These are phyloP conservation scores for Amanita thiersii DNA, from an alignment of 768 basidiomycete species.

Conservation along the genomic window DNA sequence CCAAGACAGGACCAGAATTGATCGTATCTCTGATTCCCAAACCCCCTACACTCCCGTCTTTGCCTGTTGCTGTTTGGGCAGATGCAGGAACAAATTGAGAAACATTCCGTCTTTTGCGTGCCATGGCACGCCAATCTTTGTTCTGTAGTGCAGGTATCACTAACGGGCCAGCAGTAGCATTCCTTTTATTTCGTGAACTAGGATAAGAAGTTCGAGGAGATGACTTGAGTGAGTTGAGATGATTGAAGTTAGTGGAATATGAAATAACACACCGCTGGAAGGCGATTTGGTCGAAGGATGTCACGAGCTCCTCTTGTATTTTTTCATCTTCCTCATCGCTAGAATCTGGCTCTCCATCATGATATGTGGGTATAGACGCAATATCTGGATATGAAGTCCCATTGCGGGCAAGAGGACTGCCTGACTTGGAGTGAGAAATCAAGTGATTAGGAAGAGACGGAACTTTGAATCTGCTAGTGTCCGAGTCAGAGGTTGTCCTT, in stretches of 20 bases:
- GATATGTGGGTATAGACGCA: constrained; percentile 15
- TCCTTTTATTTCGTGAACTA: constrained; percentile 39
- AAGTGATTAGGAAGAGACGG: constrained; percentile 58
- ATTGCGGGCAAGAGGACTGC: constrained; percentile 50
- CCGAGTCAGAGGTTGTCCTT: constrained; percentile 57
- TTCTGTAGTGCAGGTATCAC: constrained; percentile 86
- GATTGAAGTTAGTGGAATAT: constrained; percentile 6
- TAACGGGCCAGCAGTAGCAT: constrained; percentile 50
- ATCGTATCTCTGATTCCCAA: constrained; percentile 69
- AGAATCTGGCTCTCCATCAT: constrained; percentile 31
- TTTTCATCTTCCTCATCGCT: constrained; percentile 55
- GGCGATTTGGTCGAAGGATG: constrained; percentile 64
- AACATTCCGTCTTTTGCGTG: constrained; percentile 51
- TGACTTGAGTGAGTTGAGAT: constrained; percentile 33
- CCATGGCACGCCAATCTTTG: constrained; percentile 82
- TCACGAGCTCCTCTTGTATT: constrained; percentile 58
- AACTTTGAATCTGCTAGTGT: constrained; percentile 44
- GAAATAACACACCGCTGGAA: constrained; percentile 76
- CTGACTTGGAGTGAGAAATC: constrained; percentile 31
- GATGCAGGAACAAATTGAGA: constrained; percentile 61
- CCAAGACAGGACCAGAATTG: constrained; percentile 65
- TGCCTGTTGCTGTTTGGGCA: constrained; percentile 44
- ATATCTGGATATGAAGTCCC: constrained; percentile 37
- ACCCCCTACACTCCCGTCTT: constrained; percentile 71
- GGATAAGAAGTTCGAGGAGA: constrained; percentile 15